Evolutionary conservation across 805 yeast genomes (phyloP).

Genomic region (Cyberlindnera mycetangii): DNA sequence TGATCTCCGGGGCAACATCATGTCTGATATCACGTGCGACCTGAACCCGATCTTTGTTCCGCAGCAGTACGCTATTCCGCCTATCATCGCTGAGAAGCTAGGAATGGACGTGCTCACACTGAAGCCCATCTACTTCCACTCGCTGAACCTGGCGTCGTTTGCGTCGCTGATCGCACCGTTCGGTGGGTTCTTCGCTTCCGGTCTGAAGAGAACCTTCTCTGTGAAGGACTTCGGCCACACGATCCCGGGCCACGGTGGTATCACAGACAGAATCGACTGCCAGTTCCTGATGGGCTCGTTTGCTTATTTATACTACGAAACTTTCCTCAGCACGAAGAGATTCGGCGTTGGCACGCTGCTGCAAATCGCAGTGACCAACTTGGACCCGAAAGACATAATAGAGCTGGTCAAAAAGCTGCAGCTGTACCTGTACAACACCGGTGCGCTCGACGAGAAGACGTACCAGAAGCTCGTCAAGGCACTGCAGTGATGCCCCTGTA

Average conservation of each 20-base stretch:
- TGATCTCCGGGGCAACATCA: constrained; percentile 57
- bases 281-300: constrained; percentile 98
- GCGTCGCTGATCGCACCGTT: constrained; percentile 97
- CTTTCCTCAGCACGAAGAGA: constrained; percentile 75
- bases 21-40: constrained; percentile 67
- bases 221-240: constrained; percentile 98
- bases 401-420: constrained; percentile 55
- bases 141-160: constrained; percentile 82
- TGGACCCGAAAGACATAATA: constrained; percentile 62
- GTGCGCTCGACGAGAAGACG: constrained; percentile 36
- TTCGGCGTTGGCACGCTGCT: constrained; percentile 71
- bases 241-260: constrained; percentile 98
- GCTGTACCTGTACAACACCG: constrained; percentile 35
- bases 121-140: constrained; percentile 89
- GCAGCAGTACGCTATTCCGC: constrained; percentile 74
- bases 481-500: background rate
- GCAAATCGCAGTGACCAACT: constrained; percentile 70
- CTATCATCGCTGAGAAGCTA: constrained; percentile 50
- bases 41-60: constrained; percentile 88
- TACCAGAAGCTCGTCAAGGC: constrained; percentile 24
- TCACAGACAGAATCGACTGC: constrained; percentile 96
- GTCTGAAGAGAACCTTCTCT: constrained; percentile 94
- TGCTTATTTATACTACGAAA: constrained; percentile 86
- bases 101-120: constrained; percentile 51
- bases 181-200: constrained; percentile 97